A percentile compares a stretch with the other conserved stretches of the same genome.
These are phyloP conservation scores for Penicillium vulpinum DNA, from an alignment of 2,329 filamentous ascomycete species.

Conservation along the genomic window DNA sequence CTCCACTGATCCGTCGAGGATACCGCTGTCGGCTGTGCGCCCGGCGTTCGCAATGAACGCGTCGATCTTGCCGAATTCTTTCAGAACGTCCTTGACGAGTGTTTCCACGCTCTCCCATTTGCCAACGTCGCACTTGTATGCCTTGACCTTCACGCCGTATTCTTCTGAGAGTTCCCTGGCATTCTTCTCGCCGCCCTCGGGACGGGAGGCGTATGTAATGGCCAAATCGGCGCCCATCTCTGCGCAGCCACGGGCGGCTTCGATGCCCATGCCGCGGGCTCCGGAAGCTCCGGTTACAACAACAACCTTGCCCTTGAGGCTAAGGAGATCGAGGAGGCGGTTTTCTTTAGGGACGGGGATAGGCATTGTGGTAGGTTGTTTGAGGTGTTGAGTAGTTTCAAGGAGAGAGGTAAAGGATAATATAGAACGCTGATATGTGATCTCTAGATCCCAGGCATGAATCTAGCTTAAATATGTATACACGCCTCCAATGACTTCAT, in stretches of 20 bases:
- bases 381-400: neutral
- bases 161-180: constrained; percentile 60
- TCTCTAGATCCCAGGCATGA: neutral
- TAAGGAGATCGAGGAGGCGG: constrained; percentile 45
- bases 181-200: constrained; percentile 65
- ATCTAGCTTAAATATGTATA: constrained; percentile 1
- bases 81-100: constrained; percentile 60
- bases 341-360: constrained; percentile 38
- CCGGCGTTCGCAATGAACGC: constrained; percentile 71
- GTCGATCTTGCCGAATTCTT: constrained; percentile 70
- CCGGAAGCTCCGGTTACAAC: constrained; percentile 55
- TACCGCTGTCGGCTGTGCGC: constrained; percentile 66
- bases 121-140: constrained; percentile 65
- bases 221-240: constrained; percentile 65
- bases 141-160: constrained; percentile 66
- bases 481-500: constrained; percentile 18
- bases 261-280: constrained; percentile 67
- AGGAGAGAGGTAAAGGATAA: neutral
- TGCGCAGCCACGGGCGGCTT: constrained; percentile 64
- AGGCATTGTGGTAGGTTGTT: constrained; percentile 34
- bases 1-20: constrained; percentile 68
- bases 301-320: constrained; percentile 50
- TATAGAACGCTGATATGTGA: no score
- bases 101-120: constrained; percentile 58
- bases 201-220: constrained; percentile 66